Conservation (phyloP, 2,329 filamentous ascomycete genomes). For the Colletotrichum sp. region DNA sequence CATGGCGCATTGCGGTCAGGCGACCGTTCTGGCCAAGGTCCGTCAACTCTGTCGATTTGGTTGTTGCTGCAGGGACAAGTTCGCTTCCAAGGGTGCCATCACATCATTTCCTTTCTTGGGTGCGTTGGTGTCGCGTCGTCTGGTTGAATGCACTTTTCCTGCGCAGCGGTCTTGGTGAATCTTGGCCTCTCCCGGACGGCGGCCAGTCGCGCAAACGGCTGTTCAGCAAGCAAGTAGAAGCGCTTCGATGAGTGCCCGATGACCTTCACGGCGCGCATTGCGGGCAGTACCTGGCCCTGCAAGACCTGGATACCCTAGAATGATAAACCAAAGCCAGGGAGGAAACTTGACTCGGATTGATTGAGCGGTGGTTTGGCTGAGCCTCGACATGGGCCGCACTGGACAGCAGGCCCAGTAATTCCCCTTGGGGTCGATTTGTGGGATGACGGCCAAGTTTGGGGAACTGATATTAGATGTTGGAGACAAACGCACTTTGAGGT, state of each 20-base stretch:
- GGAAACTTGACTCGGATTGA: background rate
- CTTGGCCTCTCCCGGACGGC: background rate
- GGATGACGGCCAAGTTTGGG: constrained; percentile 6
- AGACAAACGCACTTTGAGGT: background rate
- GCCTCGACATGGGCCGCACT: background rate
- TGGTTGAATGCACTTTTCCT: background rate
- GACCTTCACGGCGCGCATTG: background rate
- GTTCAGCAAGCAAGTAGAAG: background rate
- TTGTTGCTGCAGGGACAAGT: background rate
- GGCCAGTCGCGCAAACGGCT: background rate
- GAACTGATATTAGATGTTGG: background rate
- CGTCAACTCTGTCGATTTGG: background rate
- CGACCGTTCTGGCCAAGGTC: background rate
- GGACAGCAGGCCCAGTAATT: constrained; percentile 1
- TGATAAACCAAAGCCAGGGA: background rate
- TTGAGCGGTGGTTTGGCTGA: background rate
- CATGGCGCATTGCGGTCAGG: background rate
- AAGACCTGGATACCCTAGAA: background rate
- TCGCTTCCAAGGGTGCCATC: background rate
- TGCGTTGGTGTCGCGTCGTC: background rate
- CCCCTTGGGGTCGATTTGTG: constrained; percentile 15
- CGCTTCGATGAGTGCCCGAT: background rate
- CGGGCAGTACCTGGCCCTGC: background rate
- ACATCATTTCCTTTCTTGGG: background rate
- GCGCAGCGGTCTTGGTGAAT: background rate